Evolutionary conservation across 2,329 filamentous ascomycete species (phyloP).

Genomic region (Curvularia verruculosa): DNA sequence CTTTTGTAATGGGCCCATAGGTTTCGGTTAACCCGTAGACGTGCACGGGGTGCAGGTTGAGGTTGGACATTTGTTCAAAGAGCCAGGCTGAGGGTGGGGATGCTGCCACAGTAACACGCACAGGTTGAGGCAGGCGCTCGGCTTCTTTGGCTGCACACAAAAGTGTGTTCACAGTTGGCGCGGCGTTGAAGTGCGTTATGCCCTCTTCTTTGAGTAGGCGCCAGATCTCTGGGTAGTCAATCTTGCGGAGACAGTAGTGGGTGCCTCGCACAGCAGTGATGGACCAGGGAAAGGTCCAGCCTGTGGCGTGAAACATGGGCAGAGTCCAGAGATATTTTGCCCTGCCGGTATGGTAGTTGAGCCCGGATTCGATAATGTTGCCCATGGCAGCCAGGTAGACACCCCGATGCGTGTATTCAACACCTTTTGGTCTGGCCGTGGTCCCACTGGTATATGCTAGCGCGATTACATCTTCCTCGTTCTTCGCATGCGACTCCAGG

Average conservation of each 20-base stretch:
- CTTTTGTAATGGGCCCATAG: conserved; percentile 94
- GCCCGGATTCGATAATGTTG: conserved; percentile 86
- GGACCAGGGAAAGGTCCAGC: conserved; percentile 90
- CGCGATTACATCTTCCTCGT: conserved; percentile 83
- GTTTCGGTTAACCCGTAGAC: conserved; percentile 90
- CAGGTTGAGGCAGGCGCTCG: conserved; percentile 68
- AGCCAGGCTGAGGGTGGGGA: conserved; percentile 87
- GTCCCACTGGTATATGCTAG: conserved; percentile 95
- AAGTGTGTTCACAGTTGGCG: conserved; percentile 93
- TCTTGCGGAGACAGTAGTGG: conserved; percentile 91
- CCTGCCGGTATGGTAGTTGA: conserved; percentile 72
- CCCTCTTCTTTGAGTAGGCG: conserved; percentile 80
- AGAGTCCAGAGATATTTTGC: conserved; percentile 91
- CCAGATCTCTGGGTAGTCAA: conserved; percentile 96
- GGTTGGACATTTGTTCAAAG: conserved; percentile 86
- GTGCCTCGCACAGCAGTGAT: conserved; percentile 94
- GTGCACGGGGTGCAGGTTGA: conserved; percentile 90
- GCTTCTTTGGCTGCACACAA: conserved; percentile 83
- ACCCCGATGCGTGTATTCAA: conserved; percentile 88
- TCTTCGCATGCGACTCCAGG: conserved; percentile 69
- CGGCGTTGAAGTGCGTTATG: conserved; percentile 94
- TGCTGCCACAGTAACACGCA: conserved; percentile 90
- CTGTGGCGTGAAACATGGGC: conserved; percentile 78
- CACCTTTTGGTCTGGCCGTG: conserved; percentile 89
- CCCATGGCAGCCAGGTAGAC: conserved; percentile 82